phyloP scores from a whole-genome alignment of 1,284 basidiomycete species.

The Uromyces viciae-fabae region DNA sequence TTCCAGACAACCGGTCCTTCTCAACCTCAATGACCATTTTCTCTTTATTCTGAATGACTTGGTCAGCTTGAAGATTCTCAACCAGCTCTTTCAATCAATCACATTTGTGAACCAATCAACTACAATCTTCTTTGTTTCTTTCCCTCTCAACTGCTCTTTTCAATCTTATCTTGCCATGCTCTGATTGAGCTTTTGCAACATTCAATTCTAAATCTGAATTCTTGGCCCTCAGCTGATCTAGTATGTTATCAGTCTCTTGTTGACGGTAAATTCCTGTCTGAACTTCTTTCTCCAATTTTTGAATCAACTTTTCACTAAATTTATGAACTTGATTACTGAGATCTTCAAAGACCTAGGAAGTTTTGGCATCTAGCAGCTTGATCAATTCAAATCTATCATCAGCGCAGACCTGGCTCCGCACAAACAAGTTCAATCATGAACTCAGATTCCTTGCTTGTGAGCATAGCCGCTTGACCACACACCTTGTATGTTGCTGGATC shows the following conservation, averaged over 20 bases:
- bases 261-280: not conserved
- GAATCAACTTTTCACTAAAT: not conserved
- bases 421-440: not conserved
- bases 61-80: not conserved
- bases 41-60: not conserved
- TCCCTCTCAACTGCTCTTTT: constrained; percentile 40
- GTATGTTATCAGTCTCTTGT: constrained; percentile 12
- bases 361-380: constrained; percentile 4
- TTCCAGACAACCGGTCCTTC: not conserved
- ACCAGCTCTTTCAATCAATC: not conserved
- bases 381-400: constrained; percentile 17
- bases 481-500: not conserved
- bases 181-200: constrained; percentile 22
- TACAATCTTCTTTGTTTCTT: not conserved
- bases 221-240: constrained; percentile 8
- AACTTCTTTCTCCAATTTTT: not conserved
- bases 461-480: not conserved
- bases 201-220: constrained; percentile 24
- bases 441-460: not conserved
- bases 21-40: not conserved
- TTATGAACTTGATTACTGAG: constrained; percentile 14
- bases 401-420: not conserved
- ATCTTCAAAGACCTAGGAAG: constrained; percentile 19
- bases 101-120: not conserved
- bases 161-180: constrained; percentile 36